phyloP scores from a whole-genome alignment of 2,329 filamentous ascomycete genomes.

The Ascochyta lentis region DNA sequence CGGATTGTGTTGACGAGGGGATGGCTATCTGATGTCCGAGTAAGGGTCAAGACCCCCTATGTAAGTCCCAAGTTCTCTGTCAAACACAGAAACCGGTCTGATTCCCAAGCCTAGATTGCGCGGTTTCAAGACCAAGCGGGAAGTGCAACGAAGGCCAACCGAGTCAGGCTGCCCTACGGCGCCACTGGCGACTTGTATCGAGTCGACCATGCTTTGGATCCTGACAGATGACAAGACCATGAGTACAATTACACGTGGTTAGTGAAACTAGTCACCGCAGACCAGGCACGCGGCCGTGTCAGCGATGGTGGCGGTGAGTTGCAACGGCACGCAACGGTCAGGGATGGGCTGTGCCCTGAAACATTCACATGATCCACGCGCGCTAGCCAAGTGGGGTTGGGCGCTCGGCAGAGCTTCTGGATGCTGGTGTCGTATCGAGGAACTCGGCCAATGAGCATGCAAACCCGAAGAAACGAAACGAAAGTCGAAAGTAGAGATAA shows the following conservation, averaged over 20 bases:
- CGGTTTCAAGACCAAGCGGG: background rate
- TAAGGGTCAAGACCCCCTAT: background rate
- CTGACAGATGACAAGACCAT: slow-evolving; percentile 15
- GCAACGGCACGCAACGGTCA: slow-evolving; percentile 3
- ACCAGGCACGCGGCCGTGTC: slow-evolving; percentile 19
- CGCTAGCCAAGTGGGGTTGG: slow-evolving; percentile 7
- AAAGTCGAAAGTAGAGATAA: background rate
- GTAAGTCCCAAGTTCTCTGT: background rate
- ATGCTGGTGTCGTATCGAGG: background rate
- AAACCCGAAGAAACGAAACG: background rate
- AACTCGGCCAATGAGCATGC: background rate
- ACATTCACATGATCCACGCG: slow-evolving; percentile 16
- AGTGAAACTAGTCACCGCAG: slow-evolving; percentile 6
- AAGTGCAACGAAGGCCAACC: slow-evolving; percentile 3
- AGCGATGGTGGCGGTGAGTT: slow-evolving; percentile 14
- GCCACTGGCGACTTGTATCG: slow-evolving; percentile 13
- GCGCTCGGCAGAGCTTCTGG: slow-evolving; percentile 12
- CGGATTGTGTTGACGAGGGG: background rate
- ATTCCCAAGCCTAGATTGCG: background rate
- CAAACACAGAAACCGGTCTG: background rate
- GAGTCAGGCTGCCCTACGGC: background rate
- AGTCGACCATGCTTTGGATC: slow-evolving; percentile 2
- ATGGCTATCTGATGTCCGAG: background rate
- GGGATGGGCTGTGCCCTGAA: slow-evolving; percentile 6
- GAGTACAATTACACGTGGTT: slow-evolving; percentile 15